Base-by-base conservation (phyloP, 495 filamentous ascomycete species). In the Penicillium canescens region DNA sequence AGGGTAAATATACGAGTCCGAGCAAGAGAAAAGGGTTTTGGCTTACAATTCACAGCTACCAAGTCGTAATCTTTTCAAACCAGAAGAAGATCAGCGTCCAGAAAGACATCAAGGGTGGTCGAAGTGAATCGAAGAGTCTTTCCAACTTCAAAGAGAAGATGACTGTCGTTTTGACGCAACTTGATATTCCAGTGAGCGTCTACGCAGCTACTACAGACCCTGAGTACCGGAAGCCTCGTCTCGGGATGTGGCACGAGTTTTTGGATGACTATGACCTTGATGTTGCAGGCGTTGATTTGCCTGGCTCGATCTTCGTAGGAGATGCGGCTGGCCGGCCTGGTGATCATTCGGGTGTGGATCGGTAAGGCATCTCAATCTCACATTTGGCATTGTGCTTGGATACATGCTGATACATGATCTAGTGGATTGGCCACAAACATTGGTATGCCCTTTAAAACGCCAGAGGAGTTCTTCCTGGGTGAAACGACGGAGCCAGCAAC, bases 161-260 rank as follows among this genome's bases (percentile, higher is more conserved):
- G 57, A 72, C 73, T 10, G 81, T 82, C 16, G 80, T 96, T 8
- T 75, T 98, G 56, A 77, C 65, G 37, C 76, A 86, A 21, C 81
- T 97, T 36, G 83, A 89, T 60, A 68, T 98, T 4, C 91, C 95
- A 0, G 73, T 91, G 20, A 86, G 79, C 36, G 67, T 98, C 8
- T 95, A 96, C 67, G 94, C 92, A 1, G 91, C 93, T 6, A 95
- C 92, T 0, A 83, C 72, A 18, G 82, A 86, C 48, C 91, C 97
- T 57, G 75, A 74, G 20, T 96, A 84, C 64, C 85, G 94, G 23
- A 99, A 99, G 64, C 94, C 94, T 10, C 77, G 94, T 42, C 74
- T 74, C 1, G 92, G 91, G 11, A 96, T 98, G 89, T 99, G 95
- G 94, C 72, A 73, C 2, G 89, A 96, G 64, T 72, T 96, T 50